Evolutionary conservation across 225 moss, liverwort and hornwort species (phyloP).

Genomic region (Bryum argenteum): DNA sequence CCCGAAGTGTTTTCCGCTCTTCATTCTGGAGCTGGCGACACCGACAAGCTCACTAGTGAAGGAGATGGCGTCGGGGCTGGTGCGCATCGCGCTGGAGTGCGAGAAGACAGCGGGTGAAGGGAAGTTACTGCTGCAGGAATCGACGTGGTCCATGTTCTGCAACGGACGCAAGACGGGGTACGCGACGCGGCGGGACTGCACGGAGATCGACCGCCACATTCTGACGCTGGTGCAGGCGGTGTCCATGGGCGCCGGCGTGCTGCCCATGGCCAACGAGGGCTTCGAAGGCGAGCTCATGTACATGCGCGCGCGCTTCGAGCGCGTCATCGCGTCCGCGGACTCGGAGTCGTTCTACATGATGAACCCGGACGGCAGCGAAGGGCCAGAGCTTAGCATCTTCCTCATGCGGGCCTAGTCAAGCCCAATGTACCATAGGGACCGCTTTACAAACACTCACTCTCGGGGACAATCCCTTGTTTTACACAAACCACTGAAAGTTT

Average conservation of each 20-base stretch:
- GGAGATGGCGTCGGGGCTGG: slow-evolving; percentile 95
- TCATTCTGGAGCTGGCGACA: slow-evolving; percentile 84
- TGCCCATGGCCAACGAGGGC: slow-evolving; percentile 75
- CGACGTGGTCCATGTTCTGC: slow-evolving; percentile 95
- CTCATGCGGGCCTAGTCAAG: slow-evolving; percentile 48
- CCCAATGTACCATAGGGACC: slow-evolving; percentile 43
- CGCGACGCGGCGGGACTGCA: slow-evolving; percentile 68
- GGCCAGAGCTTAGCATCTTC: slow-evolving; percentile 95
- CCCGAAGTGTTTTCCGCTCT: slow-evolving; percentile 71
- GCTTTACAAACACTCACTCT: slow-evolving; percentile 11
- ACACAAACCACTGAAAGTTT: slow-evolving; percentile 29
- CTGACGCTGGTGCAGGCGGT: slow-evolving; percentile 82
- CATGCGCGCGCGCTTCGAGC: slow-evolving; percentile 91
- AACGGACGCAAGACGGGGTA: slow-evolving; percentile 90
- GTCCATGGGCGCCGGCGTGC: slow-evolving; percentile 94
- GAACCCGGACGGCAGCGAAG: slow-evolving; percentile 89
- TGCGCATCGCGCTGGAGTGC: slow-evolving; percentile 92
- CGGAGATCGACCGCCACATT: slow-evolving; percentile 88
- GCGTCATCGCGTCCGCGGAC: slow-evolving; percentile 82
- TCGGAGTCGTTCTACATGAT: slow-evolving; percentile 91
- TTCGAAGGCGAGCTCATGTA: slow-evolving; percentile 94
- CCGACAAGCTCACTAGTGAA: slow-evolving; percentile 78
- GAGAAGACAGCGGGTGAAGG: slow-evolving; percentile 66
- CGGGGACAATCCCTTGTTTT: slow-evolving; percentile 37
- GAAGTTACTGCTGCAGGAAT: slow-evolving; percentile 74